Percentiles rank a stretch among this genome's conserved stretches.
These are phyloP conservation scores for Penicillium sp. DNA, from an alignment of 2,329 filamentous ascomycete genomes.

Conservation along the genomic window DNA sequence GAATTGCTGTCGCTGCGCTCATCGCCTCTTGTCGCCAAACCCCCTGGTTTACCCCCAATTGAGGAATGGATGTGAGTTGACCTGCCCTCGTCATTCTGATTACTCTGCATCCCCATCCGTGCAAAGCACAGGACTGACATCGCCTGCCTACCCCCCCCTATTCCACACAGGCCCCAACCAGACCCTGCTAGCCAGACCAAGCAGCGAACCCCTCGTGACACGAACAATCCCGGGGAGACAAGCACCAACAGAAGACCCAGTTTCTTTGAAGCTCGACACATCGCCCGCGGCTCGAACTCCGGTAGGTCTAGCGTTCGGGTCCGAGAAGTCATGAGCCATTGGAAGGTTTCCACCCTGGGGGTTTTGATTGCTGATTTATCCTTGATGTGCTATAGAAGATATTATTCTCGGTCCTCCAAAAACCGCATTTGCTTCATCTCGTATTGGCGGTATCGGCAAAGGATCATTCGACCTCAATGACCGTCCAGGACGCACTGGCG, in stretches of 20 bases:
- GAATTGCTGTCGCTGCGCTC: constrained; percentile 68
- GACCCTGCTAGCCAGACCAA: constrained; percentile 39
- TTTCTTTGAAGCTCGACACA: constrained; percentile 40
- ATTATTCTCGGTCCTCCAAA: constrained; percentile 83
- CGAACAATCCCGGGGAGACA: constrained; percentile 30
- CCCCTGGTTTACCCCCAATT: constrained; percentile 68
- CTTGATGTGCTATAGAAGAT: constrained; percentile 56
- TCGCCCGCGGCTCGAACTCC: constrained; percentile 45
- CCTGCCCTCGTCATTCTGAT: constrained; percentile 5
- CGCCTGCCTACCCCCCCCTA: constrained; percentile 6
- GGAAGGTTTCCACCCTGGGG: neutral
- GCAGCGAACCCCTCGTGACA: constrained; percentile 31
- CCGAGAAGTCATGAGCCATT: neutral
- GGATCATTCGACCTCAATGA: constrained; percentile 41
- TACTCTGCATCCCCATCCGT: constrained; percentile 3
- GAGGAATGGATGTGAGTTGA: constrained; percentile 86
- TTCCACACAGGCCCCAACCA: constrained; percentile 33
- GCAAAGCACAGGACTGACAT: constrained; percentile 9
- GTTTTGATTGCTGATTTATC: constrained; percentile 13
- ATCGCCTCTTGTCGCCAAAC: constrained; percentile 78
- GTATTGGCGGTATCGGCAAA: constrained; percentile 40
- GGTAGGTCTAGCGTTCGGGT: constrained; percentile 32
- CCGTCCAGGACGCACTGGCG: constrained; percentile 43
- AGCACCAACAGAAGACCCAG: constrained; percentile 33
- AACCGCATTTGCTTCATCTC: constrained; percentile 73